Conservation (phyloP, 805 yeast species). For the Candida multigemmis region DNA sequence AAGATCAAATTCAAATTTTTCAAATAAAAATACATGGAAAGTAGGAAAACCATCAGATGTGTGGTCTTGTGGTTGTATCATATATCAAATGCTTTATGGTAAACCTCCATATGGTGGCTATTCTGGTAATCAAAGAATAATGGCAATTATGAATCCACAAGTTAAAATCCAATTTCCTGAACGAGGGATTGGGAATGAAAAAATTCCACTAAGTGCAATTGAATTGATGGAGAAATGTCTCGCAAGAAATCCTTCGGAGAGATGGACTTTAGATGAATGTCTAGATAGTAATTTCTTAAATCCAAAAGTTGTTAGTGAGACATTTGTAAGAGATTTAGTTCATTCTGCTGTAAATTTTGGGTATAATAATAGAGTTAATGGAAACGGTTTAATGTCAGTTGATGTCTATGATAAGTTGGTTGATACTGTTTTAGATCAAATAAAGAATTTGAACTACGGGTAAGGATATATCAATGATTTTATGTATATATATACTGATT, state of each 20-base stretch:
- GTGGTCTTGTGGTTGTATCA: conserved; percentile 96
- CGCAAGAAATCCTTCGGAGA: conserved; percentile 54
- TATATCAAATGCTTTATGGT: conserved; percentile 93
- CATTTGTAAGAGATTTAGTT: conserved; percentile 60
- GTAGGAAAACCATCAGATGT: conserved; percentile 94
- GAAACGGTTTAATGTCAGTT: conserved; percentile 30
- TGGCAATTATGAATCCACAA: conserved; percentile 83
- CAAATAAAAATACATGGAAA: conserved; percentile 40
- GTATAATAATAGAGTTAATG: conserved; percentile 25
- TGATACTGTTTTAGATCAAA: conserved; percentile 28
- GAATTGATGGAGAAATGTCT: conserved; percentile 69
- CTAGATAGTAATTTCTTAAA: conserved; percentile 56
- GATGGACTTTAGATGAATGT: conserved; percentile 59
- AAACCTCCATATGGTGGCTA: conserved; percentile 81
- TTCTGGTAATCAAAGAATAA: conserved; percentile 65
- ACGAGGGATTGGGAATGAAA: conserved; percentile 47
- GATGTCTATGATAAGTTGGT: conserved; percentile 32
- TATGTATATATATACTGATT: neutral
- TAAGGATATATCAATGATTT: conserved; percentile 5
- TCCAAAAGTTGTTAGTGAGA: conserved; percentile 65
- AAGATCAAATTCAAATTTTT: conserved; percentile 9
- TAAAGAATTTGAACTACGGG: conserved; percentile 26
- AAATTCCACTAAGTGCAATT: conserved; percentile 62
- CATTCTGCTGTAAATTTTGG: conserved; percentile 76
- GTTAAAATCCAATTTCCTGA: conserved; percentile 61